Conservation (phyloP, 1,139 yeast genomes). For the Entelexis sorbosivorans region DNA sequence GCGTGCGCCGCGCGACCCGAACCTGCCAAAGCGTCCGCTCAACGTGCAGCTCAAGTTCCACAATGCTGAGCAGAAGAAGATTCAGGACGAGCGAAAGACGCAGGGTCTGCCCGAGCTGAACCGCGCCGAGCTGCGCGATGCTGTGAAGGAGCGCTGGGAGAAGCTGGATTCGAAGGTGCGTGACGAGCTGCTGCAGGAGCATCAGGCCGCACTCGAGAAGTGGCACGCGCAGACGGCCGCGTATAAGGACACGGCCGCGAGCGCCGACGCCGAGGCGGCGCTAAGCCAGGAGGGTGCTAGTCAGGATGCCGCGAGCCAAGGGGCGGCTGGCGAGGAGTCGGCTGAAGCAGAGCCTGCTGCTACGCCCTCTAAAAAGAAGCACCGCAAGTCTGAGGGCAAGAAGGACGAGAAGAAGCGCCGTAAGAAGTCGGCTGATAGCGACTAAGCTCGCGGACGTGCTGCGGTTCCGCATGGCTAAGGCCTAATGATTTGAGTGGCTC, state of each 20-base stretch:
- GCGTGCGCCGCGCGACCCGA: constrained; percentile 49
- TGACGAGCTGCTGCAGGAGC: constrained; percentile 7
- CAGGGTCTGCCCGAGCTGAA: constrained; percentile 15
- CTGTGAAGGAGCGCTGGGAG: constrained; percentile 20
- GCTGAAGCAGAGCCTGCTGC: not conserved
- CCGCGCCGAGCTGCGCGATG: constrained; percentile 15
- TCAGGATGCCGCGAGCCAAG: too few species aligned
- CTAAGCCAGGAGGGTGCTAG: constrained; percentile 6
- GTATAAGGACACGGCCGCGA: constrained; percentile 13
- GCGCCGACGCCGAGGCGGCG: not conserved
- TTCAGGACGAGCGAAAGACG: constrained; percentile 19
- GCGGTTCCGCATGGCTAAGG: too few species aligned
- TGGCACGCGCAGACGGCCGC: constrained; percentile 15
- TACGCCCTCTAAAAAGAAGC: constrained; percentile 13
- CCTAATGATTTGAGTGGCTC: too few species aligned
- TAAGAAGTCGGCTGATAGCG: constrained; percentile 3
- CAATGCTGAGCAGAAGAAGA: constrained; percentile 50
- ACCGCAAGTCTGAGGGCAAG: constrained; percentile 12
- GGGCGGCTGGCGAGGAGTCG: too few species aligned
- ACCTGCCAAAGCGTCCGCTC: constrained; percentile 96
- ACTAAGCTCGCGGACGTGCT: not conserved
- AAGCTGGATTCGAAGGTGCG: constrained; percentile 13
- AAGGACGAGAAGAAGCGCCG: constrained; percentile 9
- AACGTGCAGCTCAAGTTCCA: constrained; percentile 98
- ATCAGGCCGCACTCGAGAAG: constrained; percentile 8